phyloP scores from a whole-genome alignment of 2,329 filamentous ascomycete genomes.

The Chaetomiaceae sp. region DNA sequence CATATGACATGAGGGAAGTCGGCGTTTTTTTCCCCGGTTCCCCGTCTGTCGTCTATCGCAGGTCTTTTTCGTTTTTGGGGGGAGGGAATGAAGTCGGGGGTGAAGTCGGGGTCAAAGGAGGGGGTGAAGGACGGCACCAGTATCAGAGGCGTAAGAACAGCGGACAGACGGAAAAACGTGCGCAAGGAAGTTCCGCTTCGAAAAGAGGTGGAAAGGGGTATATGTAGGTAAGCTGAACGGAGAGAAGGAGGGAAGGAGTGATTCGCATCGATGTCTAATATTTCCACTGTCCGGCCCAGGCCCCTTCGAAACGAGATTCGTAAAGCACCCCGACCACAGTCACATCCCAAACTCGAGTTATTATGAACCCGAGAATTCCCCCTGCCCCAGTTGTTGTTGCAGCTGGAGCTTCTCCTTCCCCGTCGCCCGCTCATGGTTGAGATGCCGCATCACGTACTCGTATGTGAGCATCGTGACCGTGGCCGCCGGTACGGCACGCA shows the following conservation, averaged over 20 bases:
- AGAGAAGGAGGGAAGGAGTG: background rate
- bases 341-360: no score
- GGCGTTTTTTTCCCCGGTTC: no score
- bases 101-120: no score
- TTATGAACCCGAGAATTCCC: constrained; percentile 3
- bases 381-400: background rate
- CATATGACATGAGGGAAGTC: no score
- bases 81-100: no score
- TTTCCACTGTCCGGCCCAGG: background rate
- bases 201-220: background rate
- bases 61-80: no score
- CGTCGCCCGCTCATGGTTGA: constrained; percentile 41
- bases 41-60: no score
- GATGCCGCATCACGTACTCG: constrained; percentile 63
- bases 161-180: no score
- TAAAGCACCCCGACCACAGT: background rate
- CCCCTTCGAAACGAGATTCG: background rate
- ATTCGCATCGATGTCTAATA: constrained; percentile 8
- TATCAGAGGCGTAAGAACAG: no score
- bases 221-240: background rate
- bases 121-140: no score
- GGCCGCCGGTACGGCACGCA: constrained; percentile 88
- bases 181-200: no score
- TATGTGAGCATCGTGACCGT: constrained; percentile 98
- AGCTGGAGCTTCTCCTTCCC: constrained; percentile 33